Conservation (phyloP, 2,329 filamentous ascomycete genomes). For the Geosmithia flava region DNA sequence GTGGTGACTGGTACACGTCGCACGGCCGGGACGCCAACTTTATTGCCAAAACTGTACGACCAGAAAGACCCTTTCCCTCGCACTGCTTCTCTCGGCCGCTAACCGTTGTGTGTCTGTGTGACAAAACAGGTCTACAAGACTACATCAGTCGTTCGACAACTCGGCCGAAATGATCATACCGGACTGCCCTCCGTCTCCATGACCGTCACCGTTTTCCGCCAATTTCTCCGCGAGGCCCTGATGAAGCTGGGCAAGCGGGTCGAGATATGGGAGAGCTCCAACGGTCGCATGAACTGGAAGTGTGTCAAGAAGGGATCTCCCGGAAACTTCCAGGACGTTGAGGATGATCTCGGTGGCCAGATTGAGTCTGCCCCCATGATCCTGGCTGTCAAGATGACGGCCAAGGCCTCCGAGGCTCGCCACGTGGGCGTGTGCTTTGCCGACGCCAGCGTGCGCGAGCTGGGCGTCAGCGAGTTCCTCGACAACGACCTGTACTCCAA, state of each 20-base stretch:
- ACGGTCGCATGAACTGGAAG: conserved; percentile 82
- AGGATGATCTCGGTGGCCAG: conserved; percentile 82
- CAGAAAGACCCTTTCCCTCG: not conserved
- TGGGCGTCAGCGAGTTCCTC: conserved; percentile 95
- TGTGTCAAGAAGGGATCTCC: conserved; percentile 85
- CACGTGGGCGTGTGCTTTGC: conserved; percentile 94
- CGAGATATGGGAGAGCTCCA: conserved; percentile 74
- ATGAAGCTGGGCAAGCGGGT: conserved; percentile 84
- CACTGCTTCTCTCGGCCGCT: not conserved
- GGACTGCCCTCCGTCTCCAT: conserved; percentile 88
- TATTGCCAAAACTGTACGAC: conserved; percentile 60
- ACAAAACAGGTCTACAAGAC: conserved; percentile 76
- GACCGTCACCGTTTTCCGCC: conserved; percentile 87
- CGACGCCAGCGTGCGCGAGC: conserved; percentile 87
- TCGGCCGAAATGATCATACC: conserved; percentile 74
- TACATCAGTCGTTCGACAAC: conserved; percentile 82
- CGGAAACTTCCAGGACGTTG: conserved; percentile 91
- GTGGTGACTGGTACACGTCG: conserved; percentile 92
- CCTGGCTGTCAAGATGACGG: conserved; percentile 81
- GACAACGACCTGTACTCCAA: conserved; percentile 98
- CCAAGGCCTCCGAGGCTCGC: conserved; percentile 75
- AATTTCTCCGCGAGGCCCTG: conserved; percentile 87
- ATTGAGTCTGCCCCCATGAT: conserved; percentile 90
- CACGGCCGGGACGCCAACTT: conserved; percentile 76
- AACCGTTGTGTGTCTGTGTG: not conserved